Base-by-base conservation (phyloP, 305 asterid species). In the Solanum hybrid region DNA sequence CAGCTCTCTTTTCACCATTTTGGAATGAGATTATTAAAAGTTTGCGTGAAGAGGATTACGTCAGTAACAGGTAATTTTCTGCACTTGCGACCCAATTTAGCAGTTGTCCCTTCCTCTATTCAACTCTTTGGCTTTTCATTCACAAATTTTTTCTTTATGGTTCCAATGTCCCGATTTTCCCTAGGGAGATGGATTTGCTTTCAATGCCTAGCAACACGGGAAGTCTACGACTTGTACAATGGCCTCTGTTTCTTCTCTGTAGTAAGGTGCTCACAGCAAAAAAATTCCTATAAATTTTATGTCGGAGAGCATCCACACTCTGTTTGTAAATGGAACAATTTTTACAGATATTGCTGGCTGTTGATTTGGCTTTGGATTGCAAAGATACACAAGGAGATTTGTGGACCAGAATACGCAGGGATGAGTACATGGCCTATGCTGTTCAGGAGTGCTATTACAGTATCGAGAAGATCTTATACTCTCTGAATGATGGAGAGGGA, bases 161-260 rank as follows among this genome's bases (percentile, higher is more conserved):
- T 75, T 56, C 71, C 19, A 56, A 87, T 86, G 87, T 87, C 37
- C 36, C 76, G 77, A 81, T 69, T 69, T 88, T 69, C 88, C 86
- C 78, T 91, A 98, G 99, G 95, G 99, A 98, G 93, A 98, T 94
- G 99, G 97, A 98, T 94, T 95, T 98, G 91, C 98, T 98, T 92
- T 96, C 96, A 31, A 96, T 98, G 99, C 99, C 99, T 34, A 96
- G 99, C 95, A 98, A 98, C 93, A 92, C 90, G 78, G 99, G 99
- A 92, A 98, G 96, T 93, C 91, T 98, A 89, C 91, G 89, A 91
- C 94, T 98, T 91, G 99, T 98, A 73, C 99, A 98, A 89, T 98
- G 99, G 99, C 99, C 99, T 38, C 97, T 98, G 89, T 98, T 98
- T 91, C 99, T 98, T 91, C 95, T 98, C 78, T 96, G 99, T 81